Evolutionary conservation across 2,329 filamentous ascomycete genomes (phyloP).

Genomic region (Paracamarosporium sp.): DNA sequence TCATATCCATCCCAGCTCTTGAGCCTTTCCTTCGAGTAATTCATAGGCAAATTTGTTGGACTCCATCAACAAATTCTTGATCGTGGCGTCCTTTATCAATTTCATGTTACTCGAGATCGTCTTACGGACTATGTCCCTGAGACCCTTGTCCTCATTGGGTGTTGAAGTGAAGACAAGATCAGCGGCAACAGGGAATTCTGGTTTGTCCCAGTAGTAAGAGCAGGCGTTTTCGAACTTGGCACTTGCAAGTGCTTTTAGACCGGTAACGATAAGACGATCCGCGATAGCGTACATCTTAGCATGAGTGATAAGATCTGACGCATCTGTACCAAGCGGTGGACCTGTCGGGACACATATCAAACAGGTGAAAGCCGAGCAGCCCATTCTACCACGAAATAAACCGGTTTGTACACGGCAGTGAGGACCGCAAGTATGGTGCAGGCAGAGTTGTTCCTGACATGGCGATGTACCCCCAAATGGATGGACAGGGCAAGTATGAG

Average conservation of each 20-base stretch:
- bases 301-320: constrained; percentile 8
- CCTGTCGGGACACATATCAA: not conserved
- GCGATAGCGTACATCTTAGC: constrained; percentile 21
- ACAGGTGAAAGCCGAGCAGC: not conserved
- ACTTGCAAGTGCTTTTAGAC: constrained; percentile 12
- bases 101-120: constrained; percentile 23
- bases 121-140: constrained; percentile 32
- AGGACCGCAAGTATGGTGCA: not conserved
- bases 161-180: constrained; percentile 28
- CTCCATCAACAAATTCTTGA: constrained; percentile 2
- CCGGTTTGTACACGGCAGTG: not conserved
- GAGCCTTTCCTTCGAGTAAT: not conserved
- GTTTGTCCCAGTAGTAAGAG: constrained; percentile 19
- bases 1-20: not conserved
- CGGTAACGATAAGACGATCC: constrained; percentile 16
- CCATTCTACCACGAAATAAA: too few species aligned
- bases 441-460: not conserved
- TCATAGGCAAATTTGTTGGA: not conserved
- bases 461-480: too few species aligned
- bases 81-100: not conserved
- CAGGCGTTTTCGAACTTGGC: constrained; percentile 17
- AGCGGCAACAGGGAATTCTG: constrained; percentile 30
- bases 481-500: too few species aligned
- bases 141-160: constrained; percentile 30
- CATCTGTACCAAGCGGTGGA: not conserved